Conservation (phyloP, 192 early-diverging fungal genomes). For the Podila epicladia region DNA sequence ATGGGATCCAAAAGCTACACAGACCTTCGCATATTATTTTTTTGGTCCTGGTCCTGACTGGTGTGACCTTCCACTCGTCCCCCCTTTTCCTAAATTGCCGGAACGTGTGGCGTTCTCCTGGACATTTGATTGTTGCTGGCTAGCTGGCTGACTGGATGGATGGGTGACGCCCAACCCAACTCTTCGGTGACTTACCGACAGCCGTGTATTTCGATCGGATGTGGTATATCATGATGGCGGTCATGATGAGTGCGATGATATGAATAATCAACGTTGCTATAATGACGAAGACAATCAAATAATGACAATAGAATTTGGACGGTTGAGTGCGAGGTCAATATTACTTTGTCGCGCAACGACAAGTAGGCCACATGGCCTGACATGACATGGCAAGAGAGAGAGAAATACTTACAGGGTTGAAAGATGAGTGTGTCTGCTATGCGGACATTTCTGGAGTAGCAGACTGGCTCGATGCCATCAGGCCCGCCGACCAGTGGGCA, state of each 20-base stretch:
- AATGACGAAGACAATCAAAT: no score
- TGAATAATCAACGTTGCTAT: conserved; percentile 91
- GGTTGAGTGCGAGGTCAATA: no score
- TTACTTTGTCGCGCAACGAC: no score
- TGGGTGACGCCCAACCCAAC: neutral
- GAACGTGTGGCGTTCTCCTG: neutral
- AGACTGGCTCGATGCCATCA: conserved; percentile 84
- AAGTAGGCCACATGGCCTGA: neutral
- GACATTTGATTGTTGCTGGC: no score
- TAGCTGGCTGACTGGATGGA: neutral
- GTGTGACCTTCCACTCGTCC: neutral
- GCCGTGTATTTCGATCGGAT: conserved; percentile 98
- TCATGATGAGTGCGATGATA: conserved; percentile 94
- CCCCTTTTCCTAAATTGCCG: neutral
- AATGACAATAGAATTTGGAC: no score
- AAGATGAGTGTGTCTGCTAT: conserved; percentile 87
- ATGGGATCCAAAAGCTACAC: neutral
- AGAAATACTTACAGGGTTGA: conserved; percentile 73
- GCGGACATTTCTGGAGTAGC: conserved; percentile 97
- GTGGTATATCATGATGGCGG: conserved; percentile 97
- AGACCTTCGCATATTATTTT: neutral
- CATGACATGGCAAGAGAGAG: neutral
- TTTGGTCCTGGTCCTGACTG: neutral
- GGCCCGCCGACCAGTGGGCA: conserved; percentile 90
- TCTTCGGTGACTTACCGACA: conserved; percentile 70